Conservation (phyloP, 768 basidiomycete genomes). For the Punctularia strigosozonata region DNA sequence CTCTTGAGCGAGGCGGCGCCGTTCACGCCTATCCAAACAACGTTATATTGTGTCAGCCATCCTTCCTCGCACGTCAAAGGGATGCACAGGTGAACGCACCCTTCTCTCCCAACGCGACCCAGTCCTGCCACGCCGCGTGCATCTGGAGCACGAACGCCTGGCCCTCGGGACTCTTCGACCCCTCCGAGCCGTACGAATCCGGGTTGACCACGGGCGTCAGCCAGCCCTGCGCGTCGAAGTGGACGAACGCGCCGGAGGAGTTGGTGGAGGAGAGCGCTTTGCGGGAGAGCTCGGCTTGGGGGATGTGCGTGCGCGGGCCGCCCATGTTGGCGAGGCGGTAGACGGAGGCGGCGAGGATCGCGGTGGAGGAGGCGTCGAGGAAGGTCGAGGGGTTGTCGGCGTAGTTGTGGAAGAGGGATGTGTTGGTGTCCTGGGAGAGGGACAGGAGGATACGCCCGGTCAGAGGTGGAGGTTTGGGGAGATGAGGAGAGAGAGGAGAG, state of each 20-base stretch:
- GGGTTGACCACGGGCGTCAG: constrained; percentile 71
- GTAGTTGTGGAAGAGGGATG: constrained; percentile 60
- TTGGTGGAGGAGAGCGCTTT: constrained; percentile 14
- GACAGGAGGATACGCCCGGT: constrained; percentile 19
- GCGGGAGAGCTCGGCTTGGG: constrained; percentile 46
- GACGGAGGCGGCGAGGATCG: constrained; percentile 65
- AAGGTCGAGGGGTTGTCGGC: constrained; percentile 49
- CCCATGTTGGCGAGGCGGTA: constrained; percentile 56
- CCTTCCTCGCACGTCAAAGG: too few relatives aligned
- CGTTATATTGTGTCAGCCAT: too few relatives aligned
- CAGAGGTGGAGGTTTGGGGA: too few relatives aligned
- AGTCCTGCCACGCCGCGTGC: constrained; percentile 67
- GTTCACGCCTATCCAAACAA: constrained; percentile 36
- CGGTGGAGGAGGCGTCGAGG: constrained; percentile 60
- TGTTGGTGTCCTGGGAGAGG: constrained; percentile 21
- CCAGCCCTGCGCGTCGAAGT: constrained; percentile 54
- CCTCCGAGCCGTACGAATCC: constrained; percentile 32
- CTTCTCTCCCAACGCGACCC: constrained; percentile 38
- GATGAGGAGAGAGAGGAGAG: too few relatives aligned
- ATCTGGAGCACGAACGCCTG: constrained; percentile 73
- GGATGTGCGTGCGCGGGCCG: constrained; percentile 36
- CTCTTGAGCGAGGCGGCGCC: too few relatives aligned
- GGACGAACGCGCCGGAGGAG: constrained; percentile 14
- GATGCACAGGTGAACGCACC: too few relatives aligned
- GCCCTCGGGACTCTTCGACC: constrained; percentile 55